Evolutionary conservation across 1,284 basidiomycete genomes (phyloP), one percentile per base, ranked within the genome.

Genomic region (Ceratobasidium theobromae): DNA sequence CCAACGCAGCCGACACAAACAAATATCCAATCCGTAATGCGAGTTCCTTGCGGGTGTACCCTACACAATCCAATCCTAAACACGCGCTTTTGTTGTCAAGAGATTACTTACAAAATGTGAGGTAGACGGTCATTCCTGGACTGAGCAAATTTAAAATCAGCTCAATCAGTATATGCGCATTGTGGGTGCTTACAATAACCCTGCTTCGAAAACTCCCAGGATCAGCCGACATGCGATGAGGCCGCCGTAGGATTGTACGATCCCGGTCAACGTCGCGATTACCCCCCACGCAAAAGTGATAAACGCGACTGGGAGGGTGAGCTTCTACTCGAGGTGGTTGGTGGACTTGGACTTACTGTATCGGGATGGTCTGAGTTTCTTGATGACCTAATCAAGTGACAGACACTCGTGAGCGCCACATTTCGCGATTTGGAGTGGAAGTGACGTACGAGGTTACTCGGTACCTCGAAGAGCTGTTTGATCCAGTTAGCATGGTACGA

Each of bases 1-100:
- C 69, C 1, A 70, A 53, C 11, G 69, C 69, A 6, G 69, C 16
- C 8, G 69, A 58, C 16, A 68, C 69, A 35, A 65, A 68, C 16
- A 70, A 46, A 52, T 68, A 70, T 16, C 69, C 67, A 18, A 70
- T 67, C 9, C 69, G 67, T 14, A 70, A 43, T 5, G 69, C 60
- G 8, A 70, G 67, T 43, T 68, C 57, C 28, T 57, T 52, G 5
- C 65, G 49, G 23, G 69, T 45, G 43, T 45, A 45, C 43, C 43
- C 43, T 45, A 11, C 43, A 21, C 18, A 45, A 21, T 21, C 9
- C 12, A 21, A 21, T 21, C 9, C 18, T 11, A 21, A 45, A 45
- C 43, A 9, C 43, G 9, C 6, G 18, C 6, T 6, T n/a, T n/a
- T n/a, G n/a, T n/a, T n/a, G n/a, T n/a, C n/a, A n/a, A n/a, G n/a